Evolutionary conservation across 2,329 filamentous ascomycete species (phyloP), one percentile per base, ranked within the genome.

Genomic region (Aaosphaeria pasadenensis): DNA sequence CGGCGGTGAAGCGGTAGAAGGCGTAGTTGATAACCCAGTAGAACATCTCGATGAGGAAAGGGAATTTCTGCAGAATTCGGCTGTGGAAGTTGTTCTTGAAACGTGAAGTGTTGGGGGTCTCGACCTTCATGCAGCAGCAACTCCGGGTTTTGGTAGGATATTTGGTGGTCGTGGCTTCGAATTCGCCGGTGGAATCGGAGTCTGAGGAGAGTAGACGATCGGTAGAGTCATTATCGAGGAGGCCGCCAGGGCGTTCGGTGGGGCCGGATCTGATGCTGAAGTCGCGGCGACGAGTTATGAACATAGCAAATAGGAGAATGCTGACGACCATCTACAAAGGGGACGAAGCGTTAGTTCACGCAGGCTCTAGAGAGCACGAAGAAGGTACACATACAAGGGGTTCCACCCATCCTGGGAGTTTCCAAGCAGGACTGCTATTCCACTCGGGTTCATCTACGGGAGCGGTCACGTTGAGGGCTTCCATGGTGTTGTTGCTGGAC

Each of bases 11-110:
- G 35, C 78, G 75, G 69, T 87, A 87, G 62, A 85, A 83, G 41
- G 78, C 73, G 54, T 84, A 80, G 59, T 84, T 86, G 56, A 87
- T 75, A 39, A 79, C 75, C 85, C 85, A 88, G 71, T 88, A 88
- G 65, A 87, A 87, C 83, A 88, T 87, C 66, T 88, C 85, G 43
- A 88, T 77, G 46, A 88, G 66, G 61, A 88, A 88, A 4, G 85
- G 85, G 55, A 83, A 86, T 60, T 84, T 84, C 63, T 85, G 80
- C 49, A 87, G 72, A 47, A 87, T 75, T 29, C 83, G 75, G 51
- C 80, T 85, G 63, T 86, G 84, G 43, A 79, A 64, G 61, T 85
- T 70, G 50, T 78, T 74, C 36, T 77, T 74, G 65, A 85, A 87
- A n/a, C 80, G 77, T 3, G 79, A 79, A 3, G 82, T 80, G 57